Conservation (phyloP, 2,329 filamentous ascomycete species). For the Fusarium globosum region DNA sequence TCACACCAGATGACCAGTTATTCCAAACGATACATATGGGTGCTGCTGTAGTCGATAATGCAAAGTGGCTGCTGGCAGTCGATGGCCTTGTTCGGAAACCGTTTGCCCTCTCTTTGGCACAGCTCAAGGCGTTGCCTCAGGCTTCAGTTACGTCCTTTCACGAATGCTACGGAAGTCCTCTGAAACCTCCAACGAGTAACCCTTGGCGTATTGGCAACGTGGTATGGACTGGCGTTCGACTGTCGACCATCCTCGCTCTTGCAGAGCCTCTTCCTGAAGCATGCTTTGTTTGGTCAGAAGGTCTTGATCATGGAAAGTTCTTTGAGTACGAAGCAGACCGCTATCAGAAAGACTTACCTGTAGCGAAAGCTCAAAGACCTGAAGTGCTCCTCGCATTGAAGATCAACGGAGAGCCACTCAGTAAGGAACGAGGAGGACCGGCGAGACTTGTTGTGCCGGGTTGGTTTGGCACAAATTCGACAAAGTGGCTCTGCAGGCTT, state of each 20-base stretch:
- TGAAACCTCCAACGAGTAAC: background rate
- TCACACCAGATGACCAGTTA: background rate
- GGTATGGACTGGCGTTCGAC: slow-evolving; percentile 3
- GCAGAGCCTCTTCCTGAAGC: background rate
- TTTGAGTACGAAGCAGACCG: slow-evolving; percentile 1
- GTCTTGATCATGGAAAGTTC: slow-evolving; percentile 3
- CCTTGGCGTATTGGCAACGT: slow-evolving; percentile 17
- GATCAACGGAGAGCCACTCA: background rate
- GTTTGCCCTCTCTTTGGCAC: slow-evolving; percentile 1
- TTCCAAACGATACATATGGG: slow-evolving; percentile 28
- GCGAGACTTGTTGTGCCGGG: slow-evolving; percentile 16
- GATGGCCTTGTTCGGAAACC: background rate
- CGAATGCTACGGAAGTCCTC: slow-evolving; percentile 19
- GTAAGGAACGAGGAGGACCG: slow-evolving; percentile 15
- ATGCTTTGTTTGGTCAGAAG: slow-evolving; percentile 19
- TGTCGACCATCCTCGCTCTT: background rate
- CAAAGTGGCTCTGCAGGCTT: slow-evolving; percentile 18
- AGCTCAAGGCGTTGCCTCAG: background rate
- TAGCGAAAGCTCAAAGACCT: background rate
- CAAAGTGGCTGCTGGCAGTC: background rate
- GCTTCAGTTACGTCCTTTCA: slow-evolving; percentile 13
- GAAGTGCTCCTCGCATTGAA: background rate
- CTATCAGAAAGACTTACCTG: slow-evolving; percentile 14
- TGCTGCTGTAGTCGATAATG: background rate
- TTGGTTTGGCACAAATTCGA: slow-evolving; percentile 24